Evolutionary conservation across 139 green algal species (phyloP), one percentile per base, ranked within the genome.

Genomic region (Auxenochlorella pyrenoidosa): DNA sequence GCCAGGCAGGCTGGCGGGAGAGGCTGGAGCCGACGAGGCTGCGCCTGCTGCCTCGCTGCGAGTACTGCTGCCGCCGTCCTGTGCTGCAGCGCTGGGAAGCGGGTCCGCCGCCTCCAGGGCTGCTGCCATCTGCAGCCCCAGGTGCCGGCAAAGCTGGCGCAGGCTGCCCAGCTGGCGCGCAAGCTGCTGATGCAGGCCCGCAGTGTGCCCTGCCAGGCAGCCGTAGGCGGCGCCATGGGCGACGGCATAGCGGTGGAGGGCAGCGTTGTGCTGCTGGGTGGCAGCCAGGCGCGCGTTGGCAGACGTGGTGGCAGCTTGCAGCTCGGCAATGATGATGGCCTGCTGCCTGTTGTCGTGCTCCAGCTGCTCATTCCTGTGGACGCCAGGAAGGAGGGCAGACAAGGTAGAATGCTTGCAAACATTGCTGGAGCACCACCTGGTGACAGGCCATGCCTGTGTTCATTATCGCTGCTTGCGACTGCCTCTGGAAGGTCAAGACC

Each of bases 311-410:
- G 30, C 16, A 6, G 30, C 72, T 15, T 87, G 40, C 71, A 82
- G 54, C 66, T 72, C 47, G 13, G 83, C 72, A 59, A 87, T 82
- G 47, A 82, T 5, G 28, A 75, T 75, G 26, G 38, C 54, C 54
- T 87, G 83, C 83, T 87, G 71, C 83, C 54, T 13, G 54, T 44
- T 43, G 32, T 82, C 38, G 38, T 82, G 71, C 54, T 81, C 72
- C 71, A 87, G 71, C 13, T 82, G 44, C 38, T 82, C 71, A 60
- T 76, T 87, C 72, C 83, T 87, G 83, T 47, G 54, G 5, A 32
- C 3, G 66, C 32, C 3, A 28, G 32, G 66, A 73, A 18, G 66
- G 16, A 38, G 34, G 22, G 63, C 26, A 71, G 63, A 26, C 26
- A 13, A 36, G 63, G 63, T n/a, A n/a, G n/a, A n/a, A n/a, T n/a